phyloP scores from a whole-genome alignment of 2,329 filamentous ascomycete species.

The Cytospora paraplurivora region DNA sequence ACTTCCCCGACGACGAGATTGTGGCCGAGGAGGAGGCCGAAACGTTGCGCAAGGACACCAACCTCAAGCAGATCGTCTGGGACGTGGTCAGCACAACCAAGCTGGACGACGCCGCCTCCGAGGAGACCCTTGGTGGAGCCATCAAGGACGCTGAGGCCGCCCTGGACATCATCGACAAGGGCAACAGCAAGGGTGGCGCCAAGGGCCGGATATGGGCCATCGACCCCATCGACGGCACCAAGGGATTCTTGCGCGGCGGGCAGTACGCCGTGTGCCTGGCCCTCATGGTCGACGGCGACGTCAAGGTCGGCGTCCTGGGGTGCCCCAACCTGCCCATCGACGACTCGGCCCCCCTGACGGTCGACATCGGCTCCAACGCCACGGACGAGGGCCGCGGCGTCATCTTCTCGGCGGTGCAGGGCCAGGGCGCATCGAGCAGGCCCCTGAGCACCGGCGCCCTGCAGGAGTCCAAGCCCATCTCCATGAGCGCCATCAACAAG shows the following conservation, averaged over 20 bases:
- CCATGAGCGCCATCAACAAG: constrained; percentile 76
- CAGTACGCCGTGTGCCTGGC: constrained; percentile 96
- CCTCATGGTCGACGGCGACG: constrained; percentile 88
- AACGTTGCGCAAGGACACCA: constrained; percentile 70
- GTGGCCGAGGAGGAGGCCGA: constrained; percentile 94
- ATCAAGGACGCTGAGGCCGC: constrained; percentile 66
- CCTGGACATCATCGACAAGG: constrained; percentile 64
- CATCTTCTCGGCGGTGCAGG: constrained; percentile 80
- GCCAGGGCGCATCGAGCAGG: constrained; percentile 78
- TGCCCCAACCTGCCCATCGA: constrained; percentile 94
- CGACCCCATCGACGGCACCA: constrained; percentile 96
- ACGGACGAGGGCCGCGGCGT: constrained; percentile 79
- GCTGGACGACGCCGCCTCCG: constrained; percentile 66
- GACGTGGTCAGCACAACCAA: constrained; percentile 72
- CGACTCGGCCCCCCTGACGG: constrained; percentile 70
- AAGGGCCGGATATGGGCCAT: constrained; percentile 90
- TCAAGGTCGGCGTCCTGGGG: constrained; percentile 91
- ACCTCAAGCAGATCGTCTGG: constrained; percentile 79
- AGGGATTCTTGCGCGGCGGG: constrained; percentile 92
- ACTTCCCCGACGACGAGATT: constrained; percentile 88
- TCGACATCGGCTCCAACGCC: constrained; percentile 73
- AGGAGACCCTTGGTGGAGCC: constrained; percentile 66
- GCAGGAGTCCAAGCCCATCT: constrained; percentile 62
- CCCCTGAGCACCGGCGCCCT: constrained; percentile 64
- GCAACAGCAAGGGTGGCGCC: constrained; percentile 69